Base-by-base conservation (phyloP, 2,329 filamentous ascomycete genomes). In the Furcasterigmium sp. region DNA sequence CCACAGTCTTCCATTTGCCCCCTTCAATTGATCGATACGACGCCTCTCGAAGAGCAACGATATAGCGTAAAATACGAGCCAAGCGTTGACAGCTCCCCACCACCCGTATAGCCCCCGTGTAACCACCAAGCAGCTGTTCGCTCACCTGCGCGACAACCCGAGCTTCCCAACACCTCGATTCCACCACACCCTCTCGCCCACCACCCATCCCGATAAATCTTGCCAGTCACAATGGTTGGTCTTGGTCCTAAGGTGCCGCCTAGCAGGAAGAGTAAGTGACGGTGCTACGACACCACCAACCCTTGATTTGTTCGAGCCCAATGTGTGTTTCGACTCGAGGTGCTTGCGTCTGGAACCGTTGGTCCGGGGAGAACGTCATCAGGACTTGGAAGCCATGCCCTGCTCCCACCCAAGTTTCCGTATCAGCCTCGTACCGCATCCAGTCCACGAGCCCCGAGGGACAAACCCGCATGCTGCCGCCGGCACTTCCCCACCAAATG, bases 211-310 rank as follows among this genome's bases (percentile, higher is more conserved):
- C 23, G 11, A 26, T 39, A 41, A 36, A 35, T 4, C 15, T 17
- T 17, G n/a, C 18, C 32, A 17, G 32, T 35, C 32, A 35, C 17
- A 15, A 75, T 75, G 71, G 71, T 74, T 55, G 70, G 70, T 51
- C 62, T 74, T 49, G 71, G 71, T 62, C 70, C 70, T 55, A 68
- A 70, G 59, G 69, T 65, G 59, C 70, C 69, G 51, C 69, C 69
- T 54, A 70, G 68, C 55, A 67, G 71, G 53, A 88, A 86, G 78
- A 86, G 86, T 86, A 78, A 64, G 80, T 76, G 50, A 48, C 46
- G 9, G 32, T 35, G 32, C 32, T 17, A 15, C 15, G 15, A 3
- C 32, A 35, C 32, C n/a, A 10, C 17, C 32, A 35, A 9, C 18
- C 10, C 32, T 3, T 18, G 43, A 49, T 46, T 44, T 38, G 47